phyloP scores from a whole-genome alignment of 75 land plant genomes.

The Selaginella tamariscina region DNA sequence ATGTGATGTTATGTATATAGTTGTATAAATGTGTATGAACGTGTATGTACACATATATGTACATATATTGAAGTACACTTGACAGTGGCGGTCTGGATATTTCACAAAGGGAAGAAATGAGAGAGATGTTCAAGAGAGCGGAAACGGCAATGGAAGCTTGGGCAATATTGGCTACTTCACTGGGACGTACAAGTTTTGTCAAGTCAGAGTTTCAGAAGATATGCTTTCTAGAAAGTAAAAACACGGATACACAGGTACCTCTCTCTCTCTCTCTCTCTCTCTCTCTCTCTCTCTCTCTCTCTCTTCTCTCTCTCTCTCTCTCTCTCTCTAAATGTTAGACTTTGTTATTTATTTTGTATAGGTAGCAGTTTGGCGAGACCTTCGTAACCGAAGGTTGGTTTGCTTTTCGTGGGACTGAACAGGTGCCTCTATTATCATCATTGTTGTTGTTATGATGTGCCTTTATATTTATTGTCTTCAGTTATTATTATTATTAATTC shows the following conservation, averaged over 20 bases:
- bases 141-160: constrained; percentile 99
- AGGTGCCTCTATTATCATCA: constrained; percentile 31
- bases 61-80: no score
- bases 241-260: constrained; percentile 85
- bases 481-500: not conserved
- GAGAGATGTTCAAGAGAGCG: constrained; percentile 60
- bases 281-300: no score
- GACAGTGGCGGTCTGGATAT: no score
- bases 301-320: not conserved
- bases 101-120: constrained; percentile 52
- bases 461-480: not conserved
- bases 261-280: constrained; percentile 4
- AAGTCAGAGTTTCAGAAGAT: constrained; percentile 96
- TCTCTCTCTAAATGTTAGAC: not conserved
- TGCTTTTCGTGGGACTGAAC: constrained; percentile 97
- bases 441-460: constrained; percentile 1
- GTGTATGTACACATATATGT: no score
- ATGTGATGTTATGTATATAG: no score
- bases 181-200: constrained; percentile 81
- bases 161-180: constrained; percentile 85
- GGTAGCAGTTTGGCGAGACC: constrained; percentile 96
- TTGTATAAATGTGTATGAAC: no score
- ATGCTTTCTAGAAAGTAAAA: constrained; percentile 73
- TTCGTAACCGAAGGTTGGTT: constrained; percentile 53
- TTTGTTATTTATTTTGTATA: constrained; percentile 24